These are phyloP conservation scores for Cordyceps fumosorosea DNA, from an alignment of 2,329 filamentous ascomycete genomes.

Conservation along the genomic window DNA sequence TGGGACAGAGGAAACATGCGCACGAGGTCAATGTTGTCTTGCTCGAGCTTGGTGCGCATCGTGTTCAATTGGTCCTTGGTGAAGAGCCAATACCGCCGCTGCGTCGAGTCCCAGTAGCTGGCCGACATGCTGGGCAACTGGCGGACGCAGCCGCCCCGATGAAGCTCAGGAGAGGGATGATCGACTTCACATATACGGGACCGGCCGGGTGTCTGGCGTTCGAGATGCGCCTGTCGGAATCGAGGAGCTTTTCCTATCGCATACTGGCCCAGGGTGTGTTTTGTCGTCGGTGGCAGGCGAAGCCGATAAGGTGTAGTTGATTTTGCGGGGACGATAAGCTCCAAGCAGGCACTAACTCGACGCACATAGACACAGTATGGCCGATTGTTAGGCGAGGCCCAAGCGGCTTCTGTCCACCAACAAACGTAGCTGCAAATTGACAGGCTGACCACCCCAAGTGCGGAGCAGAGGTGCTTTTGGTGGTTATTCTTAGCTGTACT, in stretches of 20 bases:
- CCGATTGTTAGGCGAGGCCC: neutral
- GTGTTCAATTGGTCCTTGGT: slow-evolving; percentile 71
- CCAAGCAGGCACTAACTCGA: neutral
- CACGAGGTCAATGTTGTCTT: slow-evolving; percentile 66
- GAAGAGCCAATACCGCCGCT: slow-evolving; percentile 86
- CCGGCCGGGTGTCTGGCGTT: neutral
- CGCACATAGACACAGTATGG: neutral
- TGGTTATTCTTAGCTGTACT: neutral
- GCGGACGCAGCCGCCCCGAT: neutral
- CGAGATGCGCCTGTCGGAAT: neutral
- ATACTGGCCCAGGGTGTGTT: neutral
- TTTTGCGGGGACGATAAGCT: slow-evolving; percentile 3
- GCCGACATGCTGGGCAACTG: slow-evolving; percentile 61
- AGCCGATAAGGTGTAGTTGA: neutral
- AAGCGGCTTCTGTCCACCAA: neutral
- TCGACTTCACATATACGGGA: neutral
- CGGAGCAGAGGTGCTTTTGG: neutral
- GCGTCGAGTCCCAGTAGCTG: slow-evolving; percentile 95
- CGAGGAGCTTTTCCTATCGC: neutral
- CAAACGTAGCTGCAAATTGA: slow-evolving; percentile 3
- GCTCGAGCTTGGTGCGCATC: slow-evolving; percentile 69
- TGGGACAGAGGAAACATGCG: slow-evolving; percentile 79
- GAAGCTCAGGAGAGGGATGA: neutral
- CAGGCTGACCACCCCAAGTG: slow-evolving; percentile 6
- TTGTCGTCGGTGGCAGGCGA: neutral